Conservation (phyloP, 1,284 basidiomycete species). For the Paramarasmius palmivorus region DNA sequence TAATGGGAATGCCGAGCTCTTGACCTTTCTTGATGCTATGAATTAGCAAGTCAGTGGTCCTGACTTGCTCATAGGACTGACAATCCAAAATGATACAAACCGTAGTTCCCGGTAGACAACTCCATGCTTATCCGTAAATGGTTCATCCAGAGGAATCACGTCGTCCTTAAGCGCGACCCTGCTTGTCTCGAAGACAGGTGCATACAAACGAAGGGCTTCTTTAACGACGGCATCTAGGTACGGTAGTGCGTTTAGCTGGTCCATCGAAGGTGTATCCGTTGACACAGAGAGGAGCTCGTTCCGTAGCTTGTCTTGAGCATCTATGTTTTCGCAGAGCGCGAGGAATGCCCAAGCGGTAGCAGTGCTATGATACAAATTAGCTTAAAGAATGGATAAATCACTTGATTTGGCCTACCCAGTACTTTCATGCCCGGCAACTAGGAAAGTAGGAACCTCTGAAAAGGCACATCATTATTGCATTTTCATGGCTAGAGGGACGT, state of each 20-base stretch:
- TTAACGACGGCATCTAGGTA: constrained; percentile 70
- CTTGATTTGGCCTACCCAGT: constrained; percentile 43
- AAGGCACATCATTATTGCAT: not conserved
- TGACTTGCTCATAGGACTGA: constrained; percentile 9
- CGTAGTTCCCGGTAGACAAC: constrained; percentile 26
- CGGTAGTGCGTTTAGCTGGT: constrained; percentile 55
- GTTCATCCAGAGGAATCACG: constrained; percentile 52
- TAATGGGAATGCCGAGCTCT: constrained; percentile 37
- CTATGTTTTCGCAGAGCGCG: constrained; percentile 54
- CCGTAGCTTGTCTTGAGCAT: constrained; percentile 67
- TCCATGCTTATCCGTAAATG: constrained; percentile 40
- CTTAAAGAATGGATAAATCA: not conserved
- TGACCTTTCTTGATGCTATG: constrained; percentile 38
- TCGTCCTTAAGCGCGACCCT: constrained; percentile 56
- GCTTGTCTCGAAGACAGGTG: constrained; percentile 57
- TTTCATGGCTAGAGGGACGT: constrained; percentile 6
- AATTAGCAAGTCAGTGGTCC: constrained; percentile 18
- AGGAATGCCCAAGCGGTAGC: constrained; percentile 26
- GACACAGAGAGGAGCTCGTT: constrained; percentile 57
- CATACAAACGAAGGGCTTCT: constrained; percentile 67
- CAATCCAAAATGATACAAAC: constrained; percentile 19
- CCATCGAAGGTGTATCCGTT: constrained; percentile 58
- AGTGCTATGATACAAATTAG: not conserved
- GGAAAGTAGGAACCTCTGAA: constrained; percentile 58
- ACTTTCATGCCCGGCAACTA: constrained; percentile 79